Evolutionary conservation across 495 filamentous ascomycete genomes (phyloP).

Genomic region (Annulohypoxylon moriforme): DNA sequence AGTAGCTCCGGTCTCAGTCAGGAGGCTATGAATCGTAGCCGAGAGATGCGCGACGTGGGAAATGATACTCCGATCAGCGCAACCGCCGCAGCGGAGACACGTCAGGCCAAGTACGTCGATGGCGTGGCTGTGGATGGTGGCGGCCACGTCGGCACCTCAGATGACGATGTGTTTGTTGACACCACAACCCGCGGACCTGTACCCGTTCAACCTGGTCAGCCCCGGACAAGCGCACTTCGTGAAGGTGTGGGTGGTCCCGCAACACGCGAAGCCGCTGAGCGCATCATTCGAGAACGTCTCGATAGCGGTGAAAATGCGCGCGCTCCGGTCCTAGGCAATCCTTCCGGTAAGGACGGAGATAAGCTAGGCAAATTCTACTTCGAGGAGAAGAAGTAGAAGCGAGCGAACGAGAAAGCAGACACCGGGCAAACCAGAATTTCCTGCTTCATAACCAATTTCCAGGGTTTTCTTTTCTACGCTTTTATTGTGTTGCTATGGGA

Average conservation of each 20-base stretch:
- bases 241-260: slow-evolving; percentile 49
- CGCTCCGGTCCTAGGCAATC: slow-evolving; percentile 52
- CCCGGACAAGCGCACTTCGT: slow-evolving; percentile 49
- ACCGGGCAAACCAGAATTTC: too few species aligned
- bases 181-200: slow-evolving; percentile 57
- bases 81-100: slow-evolving; percentile 54
- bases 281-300: slow-evolving; percentile 64
- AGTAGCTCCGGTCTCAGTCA: slow-evolving; percentile 57
- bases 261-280: slow-evolving; percentile 61
- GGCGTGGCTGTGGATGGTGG: slow-evolving; percentile 56
- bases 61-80: slow-evolving; percentile 56
- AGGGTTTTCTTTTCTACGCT: not conserved
- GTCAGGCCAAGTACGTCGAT: slow-evolving; percentile 58
- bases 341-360: slow-evolving; percentile 47
- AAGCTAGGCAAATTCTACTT: slow-evolving; percentile 66
- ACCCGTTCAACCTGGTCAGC: slow-evolving; percentile 47
- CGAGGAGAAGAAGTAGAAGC: slow-evolving; percentile 57
- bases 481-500: not conserved
- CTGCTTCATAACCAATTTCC: too few species aligned
- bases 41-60: slow-evolving; percentile 43
- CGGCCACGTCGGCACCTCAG: slow-evolving; percentile 42
- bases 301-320: slow-evolving; percentile 56
- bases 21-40: slow-evolving; percentile 47
- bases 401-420: not conserved
- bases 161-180: slow-evolving; percentile 57